phyloP scores from a whole-genome alignment of 2,329 filamentous ascomycete species.

The Alternaria gansuensis region DNA sequence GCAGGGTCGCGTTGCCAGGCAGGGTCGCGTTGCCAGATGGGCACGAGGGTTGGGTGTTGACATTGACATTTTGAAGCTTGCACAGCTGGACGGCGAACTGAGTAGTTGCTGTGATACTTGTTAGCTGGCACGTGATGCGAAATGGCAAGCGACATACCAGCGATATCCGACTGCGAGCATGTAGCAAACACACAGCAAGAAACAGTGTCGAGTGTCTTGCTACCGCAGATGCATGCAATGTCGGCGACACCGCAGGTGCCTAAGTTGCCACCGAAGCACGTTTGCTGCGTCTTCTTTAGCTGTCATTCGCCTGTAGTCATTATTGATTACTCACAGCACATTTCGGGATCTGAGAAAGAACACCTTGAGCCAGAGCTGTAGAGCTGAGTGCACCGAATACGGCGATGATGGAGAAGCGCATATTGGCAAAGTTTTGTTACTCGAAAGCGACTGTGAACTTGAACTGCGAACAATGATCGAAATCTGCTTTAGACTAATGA shows the following conservation, averaged over 20 bases:
- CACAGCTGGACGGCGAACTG: not conserved
- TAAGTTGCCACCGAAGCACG: conserved; percentile 51
- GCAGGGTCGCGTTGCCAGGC: not conserved
- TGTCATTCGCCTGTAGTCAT: not conserved
- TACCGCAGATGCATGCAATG: conserved; percentile 57
- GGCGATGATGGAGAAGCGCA: conserved; percentile 42
- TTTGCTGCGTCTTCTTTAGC: conserved; percentile 28
- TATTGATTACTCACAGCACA: conserved; percentile 36
- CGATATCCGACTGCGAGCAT: conserved; percentile 51
- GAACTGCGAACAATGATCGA: not conserved
- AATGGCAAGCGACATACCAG: conserved; percentile 13
- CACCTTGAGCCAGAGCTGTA: conserved; percentile 36
- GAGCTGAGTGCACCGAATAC: conserved; percentile 38
- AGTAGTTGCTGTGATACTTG: not conserved
- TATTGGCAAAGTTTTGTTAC: conserved; percentile 13
- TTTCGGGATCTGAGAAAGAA: conserved; percentile 36
- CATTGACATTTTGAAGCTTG: conserved; percentile 4
- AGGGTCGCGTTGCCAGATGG: conserved; percentile 1
- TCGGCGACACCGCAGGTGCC: conserved; percentile 53
- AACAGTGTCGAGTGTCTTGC: conserved; percentile 51
- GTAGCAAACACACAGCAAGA: conserved; percentile 56
- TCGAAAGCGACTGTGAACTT: not conserved
- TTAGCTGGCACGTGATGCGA: not conserved
- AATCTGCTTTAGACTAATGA: not conserved
- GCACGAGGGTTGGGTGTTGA: not conserved